Base-by-base conservation (phyloP, 805 yeast genomes). In the Zygoascus biomembranicola region DNA sequence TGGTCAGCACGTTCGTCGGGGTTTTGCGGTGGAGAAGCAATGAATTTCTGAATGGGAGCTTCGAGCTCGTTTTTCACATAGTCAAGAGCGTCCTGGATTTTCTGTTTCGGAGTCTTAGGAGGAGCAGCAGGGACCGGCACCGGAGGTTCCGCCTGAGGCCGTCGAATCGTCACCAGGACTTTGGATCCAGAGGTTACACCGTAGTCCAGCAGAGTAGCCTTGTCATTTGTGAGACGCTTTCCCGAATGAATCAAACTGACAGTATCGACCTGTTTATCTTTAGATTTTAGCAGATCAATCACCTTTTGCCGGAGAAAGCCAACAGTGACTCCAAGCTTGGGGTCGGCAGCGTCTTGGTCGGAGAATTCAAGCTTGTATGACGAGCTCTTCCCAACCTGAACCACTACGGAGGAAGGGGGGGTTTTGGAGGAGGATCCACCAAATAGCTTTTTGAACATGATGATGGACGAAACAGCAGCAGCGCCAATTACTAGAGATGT, bases 291-390 rank as follows among this genome's bases (percentile, higher is more conserved):
- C 56, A 86, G 72, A 43, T 74, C 69, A 37, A 82, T 75, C 2
- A 83, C 68, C 63, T 81, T 84, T 1, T 66, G 59, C 57, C 89
- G 76, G 52, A 89, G 73, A 57, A 83, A 80, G 16, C 73, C 76
- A 35, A 90, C 73, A 18, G 83, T 78, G 9, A 90, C 80, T 0
- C 95, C 95, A 53, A 86, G 79, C 56, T 77, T 77, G 69, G 55
- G 70, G 35, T 66, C 66, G 10, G n/a, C 4, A 31, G 45, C 18
- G 53, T 66, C 69, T 23, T 56, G 62, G 1, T 47, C 46, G 48
- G 55, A 56, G 48, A 66, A 61, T 10, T 55, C 50, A 8, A 66
- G 57, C 37, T 53, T 57, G 46, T 55, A 55, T 14, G 59, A 55
- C 41, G 60, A 54, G 20, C 56, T 56, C 31, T 57, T 57, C 19